Evolutionary conservation across 805 yeast genomes (phyloP).

Genomic region (Cyberlindnera suaveolens): DNA sequence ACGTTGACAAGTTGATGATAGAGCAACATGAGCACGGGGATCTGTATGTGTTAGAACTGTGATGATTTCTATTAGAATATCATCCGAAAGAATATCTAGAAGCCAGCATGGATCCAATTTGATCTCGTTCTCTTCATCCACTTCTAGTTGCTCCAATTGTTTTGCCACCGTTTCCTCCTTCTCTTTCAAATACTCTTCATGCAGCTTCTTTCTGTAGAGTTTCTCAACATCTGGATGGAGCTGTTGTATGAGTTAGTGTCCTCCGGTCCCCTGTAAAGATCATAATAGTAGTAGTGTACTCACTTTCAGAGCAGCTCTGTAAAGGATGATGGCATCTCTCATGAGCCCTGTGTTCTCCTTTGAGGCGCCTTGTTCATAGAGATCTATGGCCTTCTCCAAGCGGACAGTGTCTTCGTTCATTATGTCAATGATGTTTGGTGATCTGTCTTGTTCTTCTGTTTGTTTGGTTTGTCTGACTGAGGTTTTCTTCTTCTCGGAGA

Average conservation of each 20-base stretch:
- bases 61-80: slow-evolving; percentile 47
- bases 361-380: slow-evolving; percentile 64
- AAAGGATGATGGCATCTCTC: slow-evolving; percentile 74
- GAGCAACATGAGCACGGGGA: slow-evolving; percentile 60
- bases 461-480: no score
- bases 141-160: background rate
- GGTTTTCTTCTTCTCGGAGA: no score
- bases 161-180: slow-evolving; percentile 8
- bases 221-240: slow-evolving; percentile 53
- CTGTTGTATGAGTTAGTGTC: slow-evolving; percentile 1
- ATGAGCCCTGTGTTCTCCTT: slow-evolving; percentile 69
- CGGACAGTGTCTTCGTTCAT: slow-evolving; percentile 8
- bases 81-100: slow-evolving; percentile 46
- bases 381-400: slow-evolving; percentile 43
- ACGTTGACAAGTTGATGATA: slow-evolving; percentile 53
- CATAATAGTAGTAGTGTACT: background rate
- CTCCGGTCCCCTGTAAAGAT: no score
- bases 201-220: slow-evolving; percentile 52
- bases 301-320: slow-evolving; percentile 58
- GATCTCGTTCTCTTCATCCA: slow-evolving; percentile 7
- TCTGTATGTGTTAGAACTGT: slow-evolving; percentile 38
- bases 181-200: slow-evolving; percentile 34
- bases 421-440: background rate
- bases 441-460: no score
- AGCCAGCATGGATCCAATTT: slow-evolving; percentile 33